Conservation (phyloP, 371 early-diverging fungal species). For the Rhizomucor miehei region DNA sequence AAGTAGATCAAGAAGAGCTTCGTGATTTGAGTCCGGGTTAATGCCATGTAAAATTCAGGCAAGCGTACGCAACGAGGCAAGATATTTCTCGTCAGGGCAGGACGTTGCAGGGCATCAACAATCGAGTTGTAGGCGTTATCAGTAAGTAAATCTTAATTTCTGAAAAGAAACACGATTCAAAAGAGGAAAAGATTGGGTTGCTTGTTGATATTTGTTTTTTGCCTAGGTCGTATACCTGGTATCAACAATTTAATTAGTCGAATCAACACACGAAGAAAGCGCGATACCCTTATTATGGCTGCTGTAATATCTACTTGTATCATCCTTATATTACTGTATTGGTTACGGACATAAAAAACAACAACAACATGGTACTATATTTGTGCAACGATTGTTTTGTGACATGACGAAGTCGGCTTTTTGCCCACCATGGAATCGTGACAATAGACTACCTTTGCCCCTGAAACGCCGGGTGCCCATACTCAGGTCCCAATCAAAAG, state of each 20-base stretch:
- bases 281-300: slow-evolving; percentile 66
- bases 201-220: background rate
- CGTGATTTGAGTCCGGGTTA: background rate
- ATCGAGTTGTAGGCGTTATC: slow-evolving; percentile 47
- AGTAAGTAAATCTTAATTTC: slow-evolving; percentile 25
- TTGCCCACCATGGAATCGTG: too few species aligned
- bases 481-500: too few species aligned
- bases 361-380: background rate
- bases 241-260: slow-evolving; percentile 61
- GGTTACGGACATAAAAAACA: slow-evolving; percentile 33
- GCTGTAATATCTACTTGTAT: slow-evolving; percentile 59
- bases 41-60: slow-evolving; percentile 29
- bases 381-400: slow-evolving; percentile 1
- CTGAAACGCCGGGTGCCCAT: too few species aligned
- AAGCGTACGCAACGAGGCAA: slow-evolving; percentile 62
- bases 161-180: background rate
- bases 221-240: slow-evolving; percentile 54
- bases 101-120: slow-evolving; percentile 45
- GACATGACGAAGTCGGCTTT: too few species aligned
- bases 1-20: slow-evolving; percentile 20
- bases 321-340: slow-evolving; percentile 53
- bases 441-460: too few species aligned
- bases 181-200: background rate
- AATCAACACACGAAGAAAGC: slow-evolving; percentile 59
- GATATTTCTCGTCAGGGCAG: slow-evolving; percentile 55